Evolutionary conservation across 169 alveolate species (phyloP).

Genomic region (Plasmodium cynomolgi): DNA sequence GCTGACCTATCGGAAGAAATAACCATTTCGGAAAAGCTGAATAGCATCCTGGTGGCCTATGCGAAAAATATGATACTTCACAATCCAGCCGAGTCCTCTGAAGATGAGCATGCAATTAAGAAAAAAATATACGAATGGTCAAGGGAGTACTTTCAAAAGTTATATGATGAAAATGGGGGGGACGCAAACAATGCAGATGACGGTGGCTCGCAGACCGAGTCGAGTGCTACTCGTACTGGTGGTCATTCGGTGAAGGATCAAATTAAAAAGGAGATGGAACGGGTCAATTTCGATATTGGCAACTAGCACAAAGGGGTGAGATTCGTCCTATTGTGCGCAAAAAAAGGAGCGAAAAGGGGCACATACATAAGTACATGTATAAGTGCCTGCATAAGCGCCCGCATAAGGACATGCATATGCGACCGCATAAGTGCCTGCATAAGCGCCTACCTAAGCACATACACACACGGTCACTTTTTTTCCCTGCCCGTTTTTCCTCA

Average conservation of each 20-base stretch:
- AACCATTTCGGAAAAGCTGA: constrained; percentile 45
- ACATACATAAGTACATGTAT: background rate
- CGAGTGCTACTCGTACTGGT: background rate
- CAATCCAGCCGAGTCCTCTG: constrained; percentile 18
- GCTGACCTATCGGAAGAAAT: constrained; percentile 34
- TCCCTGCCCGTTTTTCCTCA: background rate
- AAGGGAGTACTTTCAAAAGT: constrained; percentile 56
- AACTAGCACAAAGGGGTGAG: background rate
- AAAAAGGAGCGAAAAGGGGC: background rate
- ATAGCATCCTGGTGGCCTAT: constrained; percentile 28
- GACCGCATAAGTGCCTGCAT: background rate
- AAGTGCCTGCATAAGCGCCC: background rate
- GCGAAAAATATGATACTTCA: constrained; percentile 44
- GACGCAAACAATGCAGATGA: background rate
- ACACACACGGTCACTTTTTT: background rate
- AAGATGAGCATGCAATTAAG: constrained; percentile 24
- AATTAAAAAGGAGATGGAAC: constrained; percentile 58
- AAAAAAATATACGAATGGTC: constrained; percentile 58
- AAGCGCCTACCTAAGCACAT: background rate
- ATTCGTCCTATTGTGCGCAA: background rate
- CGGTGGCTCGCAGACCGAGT: background rate
- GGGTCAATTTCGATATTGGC: constrained; percentile 36
- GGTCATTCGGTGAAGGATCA: constrained; percentile 24
- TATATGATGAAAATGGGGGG: constrained; percentile 27
- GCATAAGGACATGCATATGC: no score